Conservation (phyloP, 2,329 filamentous ascomycete species). For the Meredithiella fracta region DNA sequence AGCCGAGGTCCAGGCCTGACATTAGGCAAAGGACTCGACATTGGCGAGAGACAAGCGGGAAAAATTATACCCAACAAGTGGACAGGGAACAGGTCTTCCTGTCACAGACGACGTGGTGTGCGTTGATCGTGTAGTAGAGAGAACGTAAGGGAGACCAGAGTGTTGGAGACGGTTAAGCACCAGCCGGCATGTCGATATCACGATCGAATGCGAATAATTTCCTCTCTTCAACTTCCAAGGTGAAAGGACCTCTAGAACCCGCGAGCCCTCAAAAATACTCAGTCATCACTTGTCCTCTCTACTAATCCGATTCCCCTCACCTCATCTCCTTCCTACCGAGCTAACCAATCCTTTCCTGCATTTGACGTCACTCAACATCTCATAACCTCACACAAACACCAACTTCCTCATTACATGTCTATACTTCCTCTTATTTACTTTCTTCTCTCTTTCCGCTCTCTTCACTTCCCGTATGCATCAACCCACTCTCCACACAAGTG, state of each 20-base stretch:
- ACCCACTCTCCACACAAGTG: background rate
- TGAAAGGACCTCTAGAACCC: too few relatives aligned
- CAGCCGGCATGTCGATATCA: too few relatives aligned
- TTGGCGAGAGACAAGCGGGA: background rate
- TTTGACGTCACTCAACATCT: constrained; percentile 3
- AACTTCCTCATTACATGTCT: background rate
- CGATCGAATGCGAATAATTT: too few relatives aligned
- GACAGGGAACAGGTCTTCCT: background rate
- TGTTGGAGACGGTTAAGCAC: background rate
- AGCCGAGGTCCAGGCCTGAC: background rate
- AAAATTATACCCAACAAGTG: background rate
- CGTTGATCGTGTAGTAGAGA: background rate
- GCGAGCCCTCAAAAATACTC: too few relatives aligned
- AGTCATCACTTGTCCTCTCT: background rate
- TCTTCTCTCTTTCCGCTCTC: background rate
- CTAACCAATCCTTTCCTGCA: background rate
- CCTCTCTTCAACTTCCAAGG: too few relatives aligned
- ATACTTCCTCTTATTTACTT: too few relatives aligned
- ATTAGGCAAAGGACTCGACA: background rate
- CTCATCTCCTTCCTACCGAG: background rate
- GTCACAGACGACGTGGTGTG: background rate
- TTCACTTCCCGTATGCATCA: background rate
- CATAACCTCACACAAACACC: background rate
- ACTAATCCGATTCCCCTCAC: background rate
- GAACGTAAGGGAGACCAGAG: background rate